A percentile compares a stretch with the other conserved stretches of the same genome.
Conservation (phyloP, 305 asterid species). For the Fraxinus angustifolia region DNA sequence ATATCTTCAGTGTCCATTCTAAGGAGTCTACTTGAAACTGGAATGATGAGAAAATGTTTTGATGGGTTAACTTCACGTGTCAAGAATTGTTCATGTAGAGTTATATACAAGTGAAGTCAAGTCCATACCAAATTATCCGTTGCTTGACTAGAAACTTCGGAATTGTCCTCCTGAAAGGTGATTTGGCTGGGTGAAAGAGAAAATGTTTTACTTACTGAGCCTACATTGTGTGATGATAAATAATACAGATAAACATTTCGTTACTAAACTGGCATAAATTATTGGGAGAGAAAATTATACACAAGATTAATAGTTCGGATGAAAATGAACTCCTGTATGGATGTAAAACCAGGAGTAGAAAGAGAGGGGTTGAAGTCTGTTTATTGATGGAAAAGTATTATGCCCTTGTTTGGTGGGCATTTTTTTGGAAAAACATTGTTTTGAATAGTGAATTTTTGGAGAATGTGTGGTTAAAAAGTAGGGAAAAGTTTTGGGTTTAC, state of each 20-base stretch:
- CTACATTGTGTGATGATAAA: neutral
- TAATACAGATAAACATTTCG: neutral
- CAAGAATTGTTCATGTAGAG: neutral
- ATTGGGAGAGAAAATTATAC: neutral
- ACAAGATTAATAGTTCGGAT: neutral
- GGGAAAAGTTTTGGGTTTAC: too few relatives aligned
- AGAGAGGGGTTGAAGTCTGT: neutral
- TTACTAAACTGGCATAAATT: conserved; percentile 5
- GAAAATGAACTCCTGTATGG: neutral
- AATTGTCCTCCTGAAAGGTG: neutral
- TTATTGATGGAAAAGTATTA: neutral
- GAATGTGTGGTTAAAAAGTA: too few relatives aligned
- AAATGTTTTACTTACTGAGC: neutral
- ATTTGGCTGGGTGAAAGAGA: neutral
- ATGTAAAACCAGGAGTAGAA: neutral
- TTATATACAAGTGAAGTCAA: neutral
- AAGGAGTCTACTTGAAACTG: neutral
- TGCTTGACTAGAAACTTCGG: neutral
- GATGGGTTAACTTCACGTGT: neutral
- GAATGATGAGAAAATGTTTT: neutral
- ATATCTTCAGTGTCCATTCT: neutral
- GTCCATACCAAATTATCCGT: neutral
- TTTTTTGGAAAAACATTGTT: too few relatives aligned
- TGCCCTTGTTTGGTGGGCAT: too few relatives aligned
- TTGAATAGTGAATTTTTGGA: too few relatives aligned